phyloP scores from a whole-genome alignment of 2,329 filamentous ascomycete genomes.

The Colletotrichum tropicale region DNA sequence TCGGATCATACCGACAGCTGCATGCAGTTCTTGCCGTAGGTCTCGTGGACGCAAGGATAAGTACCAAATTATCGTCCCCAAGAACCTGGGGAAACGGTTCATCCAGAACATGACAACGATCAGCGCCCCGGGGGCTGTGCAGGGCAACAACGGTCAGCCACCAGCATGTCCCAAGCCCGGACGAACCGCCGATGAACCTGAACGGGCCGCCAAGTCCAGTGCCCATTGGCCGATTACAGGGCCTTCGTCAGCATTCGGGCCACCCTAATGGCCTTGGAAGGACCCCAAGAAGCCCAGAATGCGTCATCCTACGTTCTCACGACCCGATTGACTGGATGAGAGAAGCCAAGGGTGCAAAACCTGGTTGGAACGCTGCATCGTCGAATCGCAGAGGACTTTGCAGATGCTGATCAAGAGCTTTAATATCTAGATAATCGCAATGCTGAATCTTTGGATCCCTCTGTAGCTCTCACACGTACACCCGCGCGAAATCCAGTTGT shows the following conservation, averaged over 20 bases:
- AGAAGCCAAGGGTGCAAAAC: background rate
- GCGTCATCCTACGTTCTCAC: background rate
- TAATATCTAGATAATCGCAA: background rate
- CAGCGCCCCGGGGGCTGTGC: background rate
- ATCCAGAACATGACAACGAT: background rate
- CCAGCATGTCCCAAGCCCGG: background rate
- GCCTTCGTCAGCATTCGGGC: background rate
- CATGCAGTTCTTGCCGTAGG: fast-evolving
- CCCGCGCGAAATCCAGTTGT: background rate
- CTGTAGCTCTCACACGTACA: background rate
- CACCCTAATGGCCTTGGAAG: background rate
- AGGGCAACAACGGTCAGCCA: background rate
- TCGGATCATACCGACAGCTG: background rate
- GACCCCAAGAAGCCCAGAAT: background rate
- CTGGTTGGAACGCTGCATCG: background rate
- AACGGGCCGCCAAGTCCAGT: background rate
- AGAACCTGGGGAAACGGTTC: background rate
- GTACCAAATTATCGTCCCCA: background rate
- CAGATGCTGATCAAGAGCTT: background rate
- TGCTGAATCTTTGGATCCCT: background rate
- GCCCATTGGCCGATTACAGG: background rate
- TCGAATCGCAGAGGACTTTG: background rate
- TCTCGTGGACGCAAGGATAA: background rate
- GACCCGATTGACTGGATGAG: background rate
- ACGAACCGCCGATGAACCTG: background rate